Conservation (phyloP, 306 rosid species). For the Herpetospermum pedunculosum region DNA sequence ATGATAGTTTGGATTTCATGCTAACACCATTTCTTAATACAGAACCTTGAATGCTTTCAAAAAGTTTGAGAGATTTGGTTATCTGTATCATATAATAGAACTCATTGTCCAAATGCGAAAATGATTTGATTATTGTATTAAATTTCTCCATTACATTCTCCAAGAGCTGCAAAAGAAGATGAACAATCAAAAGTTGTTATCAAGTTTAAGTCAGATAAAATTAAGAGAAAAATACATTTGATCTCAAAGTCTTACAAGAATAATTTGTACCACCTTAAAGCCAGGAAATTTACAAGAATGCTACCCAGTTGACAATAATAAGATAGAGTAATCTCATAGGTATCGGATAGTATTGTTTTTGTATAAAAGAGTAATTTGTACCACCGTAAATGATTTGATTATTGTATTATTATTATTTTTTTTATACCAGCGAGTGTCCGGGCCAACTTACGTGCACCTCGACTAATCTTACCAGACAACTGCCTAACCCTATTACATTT, state of each 20-base stretch:
- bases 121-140: constrained; percentile 58
- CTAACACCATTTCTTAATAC: constrained; percentile 49
- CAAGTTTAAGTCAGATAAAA: not conserved
- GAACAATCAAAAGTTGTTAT: constrained; percentile 8
- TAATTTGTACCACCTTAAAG: not conserved
- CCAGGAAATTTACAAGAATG: not conserved
- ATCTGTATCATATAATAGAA: constrained; percentile 72
- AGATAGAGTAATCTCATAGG: not conserved
- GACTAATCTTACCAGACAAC: too few relatives aligned
- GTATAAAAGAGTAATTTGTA: not conserved
- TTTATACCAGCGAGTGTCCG: too few relatives aligned
- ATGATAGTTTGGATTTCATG: constrained; percentile 57
- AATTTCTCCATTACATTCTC: constrained; percentile 71
- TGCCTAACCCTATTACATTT: too few relatives aligned
- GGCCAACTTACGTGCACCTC: too few relatives aligned
- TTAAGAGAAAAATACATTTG: not conserved
- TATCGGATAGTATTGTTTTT: not conserved
- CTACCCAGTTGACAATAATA: not conserved
- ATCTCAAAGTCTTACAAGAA: not conserved
- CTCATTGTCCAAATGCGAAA: constrained; percentile 86
- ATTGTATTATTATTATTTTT: too few relatives aligned
- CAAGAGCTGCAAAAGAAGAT: constrained; percentile 57
- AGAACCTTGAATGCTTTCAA: constrained; percentile 55
- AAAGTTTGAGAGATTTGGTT: constrained; percentile 61
- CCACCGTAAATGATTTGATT: too few relatives aligned